Conservation (phyloP, 73 alveolate genomes). For the Tetrahymena thermophila region DNA sequence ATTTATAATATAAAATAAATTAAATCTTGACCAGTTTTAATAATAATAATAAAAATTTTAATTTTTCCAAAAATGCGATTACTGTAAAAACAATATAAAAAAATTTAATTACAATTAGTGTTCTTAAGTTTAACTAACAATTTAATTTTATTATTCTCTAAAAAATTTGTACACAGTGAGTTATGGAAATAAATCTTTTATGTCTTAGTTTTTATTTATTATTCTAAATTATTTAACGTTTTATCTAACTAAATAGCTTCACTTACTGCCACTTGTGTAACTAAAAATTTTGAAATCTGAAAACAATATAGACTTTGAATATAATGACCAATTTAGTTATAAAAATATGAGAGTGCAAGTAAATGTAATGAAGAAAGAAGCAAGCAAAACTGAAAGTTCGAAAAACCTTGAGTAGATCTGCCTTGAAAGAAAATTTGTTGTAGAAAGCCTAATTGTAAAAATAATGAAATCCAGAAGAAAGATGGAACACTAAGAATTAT, state of each 20-base stretch:
- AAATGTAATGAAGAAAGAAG: neutral
- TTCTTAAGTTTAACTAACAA: too few species aligned
- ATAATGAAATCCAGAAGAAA: neutral
- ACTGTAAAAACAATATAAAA: neutral
- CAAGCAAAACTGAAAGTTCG: neutral
- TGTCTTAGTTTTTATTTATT: too few species aligned
- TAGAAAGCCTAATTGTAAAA: neutral
- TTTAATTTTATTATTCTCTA: too few species aligned
- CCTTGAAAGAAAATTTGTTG: neutral
- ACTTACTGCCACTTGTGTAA: neutral
- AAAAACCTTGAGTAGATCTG: neutral
- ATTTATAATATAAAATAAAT: too few species aligned
- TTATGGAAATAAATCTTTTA: too few species aligned
- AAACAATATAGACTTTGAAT: neutral
- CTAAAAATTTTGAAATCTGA: neutral
- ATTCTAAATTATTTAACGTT: neutral
- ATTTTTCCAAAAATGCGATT: too few species aligned
- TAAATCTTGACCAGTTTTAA: neutral
- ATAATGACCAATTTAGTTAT: neutral
- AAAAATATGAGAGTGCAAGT: neutral
- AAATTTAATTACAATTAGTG: too few species aligned
- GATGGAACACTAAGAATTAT: neutral
- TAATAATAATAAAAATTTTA: too few species aligned
- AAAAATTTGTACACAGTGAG: too few species aligned
- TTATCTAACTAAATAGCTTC: neutral